Conservation (phyloP, 2,329 filamentous ascomycete genomes). For the Aureobasidium mangrovei region DNA sequence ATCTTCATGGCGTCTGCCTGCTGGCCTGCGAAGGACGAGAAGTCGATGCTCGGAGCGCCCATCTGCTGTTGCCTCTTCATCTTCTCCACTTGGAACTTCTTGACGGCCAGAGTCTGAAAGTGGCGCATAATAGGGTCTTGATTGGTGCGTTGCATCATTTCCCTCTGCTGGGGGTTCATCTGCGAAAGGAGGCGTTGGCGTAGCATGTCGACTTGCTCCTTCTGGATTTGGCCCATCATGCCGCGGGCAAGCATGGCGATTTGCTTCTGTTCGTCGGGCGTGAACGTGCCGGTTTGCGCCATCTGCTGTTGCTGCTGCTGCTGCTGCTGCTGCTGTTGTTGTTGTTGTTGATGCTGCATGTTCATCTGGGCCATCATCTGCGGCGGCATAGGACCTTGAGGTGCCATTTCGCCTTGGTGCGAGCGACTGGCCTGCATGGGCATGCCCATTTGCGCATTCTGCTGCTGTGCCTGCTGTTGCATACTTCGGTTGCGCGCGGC, state of each 20-base stretch:
- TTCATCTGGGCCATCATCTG: constrained; percentile 44
- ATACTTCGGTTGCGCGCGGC: not conserved
- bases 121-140: constrained; percentile 38
- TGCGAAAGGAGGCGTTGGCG: constrained; percentile 35
- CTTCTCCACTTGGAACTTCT: constrained; percentile 15
- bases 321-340: constrained; percentile 17
- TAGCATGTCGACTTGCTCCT: constrained; percentile 40
- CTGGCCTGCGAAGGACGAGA: constrained; percentile 51
- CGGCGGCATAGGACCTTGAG: constrained; percentile 40
- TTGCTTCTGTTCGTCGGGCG: constrained; percentile 34
- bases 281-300: constrained; percentile 21
- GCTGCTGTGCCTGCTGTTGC: constrained; percentile 12
- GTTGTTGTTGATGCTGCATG: constrained; percentile 21
- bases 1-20: constrained; percentile 54
- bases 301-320: constrained; percentile 17
- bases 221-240: constrained; percentile 37
- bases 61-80: constrained; percentile 24
- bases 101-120: constrained; percentile 11
- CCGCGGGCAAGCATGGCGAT: constrained; percentile 40
- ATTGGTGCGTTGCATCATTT: constrained; percentile 36
- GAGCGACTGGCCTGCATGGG: constrained; percentile 27
- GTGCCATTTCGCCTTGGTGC: constrained; percentile 35
- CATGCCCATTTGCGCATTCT: constrained; percentile 21
- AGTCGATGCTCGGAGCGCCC: constrained; percentile 34
- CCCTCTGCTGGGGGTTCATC: constrained; percentile 40